Base-by-base conservation (phyloP, 2,329 filamentous ascomycete species). In the Cephalotrichum gorgonifer region DNA sequence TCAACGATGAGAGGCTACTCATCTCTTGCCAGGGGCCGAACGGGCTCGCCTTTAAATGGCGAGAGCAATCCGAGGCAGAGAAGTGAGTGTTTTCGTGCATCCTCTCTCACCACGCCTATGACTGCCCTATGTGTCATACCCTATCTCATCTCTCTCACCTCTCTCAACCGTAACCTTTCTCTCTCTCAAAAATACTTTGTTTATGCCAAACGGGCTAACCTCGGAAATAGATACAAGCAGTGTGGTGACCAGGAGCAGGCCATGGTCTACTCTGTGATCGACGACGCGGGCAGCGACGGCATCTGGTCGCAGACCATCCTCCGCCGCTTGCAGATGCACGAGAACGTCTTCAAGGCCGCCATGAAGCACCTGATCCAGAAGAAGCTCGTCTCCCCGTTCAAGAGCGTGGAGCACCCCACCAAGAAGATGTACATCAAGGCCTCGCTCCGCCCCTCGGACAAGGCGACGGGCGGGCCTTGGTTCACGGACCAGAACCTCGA, bases 361-460 rank as follows among this genome's bases (percentile, higher is more conserved):
- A 75, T 97, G 57, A 95, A 94, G 70, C 81, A 83, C 54, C 81
- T 98, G 53, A 86, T 94, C 64, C 71, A 75, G 35, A 90, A 88
- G 63, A 81, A 82, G 31, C 81, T 94, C 62, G 89, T 98, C 64
- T 86, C 86, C 59, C 81, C 83, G 51, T 89, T 97, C 69, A 93
- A 91, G 69, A 93, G 85, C 64, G 89, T 95, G 66, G 89, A 95
- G 68, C 84, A 86, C 61, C 88, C 88, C 26, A 86, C 84, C 56
- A 86, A 93, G 62, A 95, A 95, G 69, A 95, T 95, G 78, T 98
- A 93, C 74, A 95, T 98, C 76, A 83, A 95, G 60, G 81, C 84
- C 48, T 83, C 84, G 54, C 78, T 98, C 52, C 80, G 82, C 11
- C 91, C 93, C 0, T 88, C 85, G 48, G 90, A 96, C 53, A 86